These are phyloP conservation scores for Harringtonia aguacate DNA, from an alignment of 2,329 filamentous ascomycete genomes.

Conservation along the genomic window DNA sequence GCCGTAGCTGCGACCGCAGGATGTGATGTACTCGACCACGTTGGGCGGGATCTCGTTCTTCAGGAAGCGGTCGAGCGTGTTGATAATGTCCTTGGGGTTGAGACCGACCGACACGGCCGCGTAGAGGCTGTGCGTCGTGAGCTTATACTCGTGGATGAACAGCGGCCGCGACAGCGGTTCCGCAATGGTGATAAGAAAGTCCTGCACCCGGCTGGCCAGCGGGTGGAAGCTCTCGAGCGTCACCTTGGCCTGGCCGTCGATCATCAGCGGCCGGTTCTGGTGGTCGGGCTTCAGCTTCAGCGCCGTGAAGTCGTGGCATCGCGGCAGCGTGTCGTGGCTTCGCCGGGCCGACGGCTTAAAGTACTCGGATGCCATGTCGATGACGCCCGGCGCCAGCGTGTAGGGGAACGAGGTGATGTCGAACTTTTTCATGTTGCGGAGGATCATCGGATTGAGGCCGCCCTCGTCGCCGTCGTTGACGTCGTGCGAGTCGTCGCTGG, in stretches of 20 bases:
- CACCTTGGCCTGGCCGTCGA: conserved; percentile 77
- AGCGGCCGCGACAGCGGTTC: conserved; percentile 85
- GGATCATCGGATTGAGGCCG: background rate
- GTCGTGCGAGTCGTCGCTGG: no score
- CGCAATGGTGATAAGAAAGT: conserved; percentile 91
- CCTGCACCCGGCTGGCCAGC: conserved; percentile 74
- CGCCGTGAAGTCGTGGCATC: conserved; percentile 59
- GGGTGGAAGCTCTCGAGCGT: conserved; percentile 92
- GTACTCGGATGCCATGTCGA: conserved; percentile 11
- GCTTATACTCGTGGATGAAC: conserved; percentile 85
- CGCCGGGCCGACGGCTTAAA: background rate
- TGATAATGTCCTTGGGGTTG: conserved; percentile 79
- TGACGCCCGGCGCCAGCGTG: conserved; percentile 5
- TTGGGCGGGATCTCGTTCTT: conserved; percentile 80
- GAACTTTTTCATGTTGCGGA: background rate
- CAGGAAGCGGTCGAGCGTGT: conserved; percentile 74
- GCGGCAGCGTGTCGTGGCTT: no score
- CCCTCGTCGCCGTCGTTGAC: no score
- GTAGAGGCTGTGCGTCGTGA: conserved; percentile 89
- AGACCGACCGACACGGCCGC: conserved; percentile 93
- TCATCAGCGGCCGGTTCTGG: conserved; percentile 83
- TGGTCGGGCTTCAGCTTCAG: conserved; percentile 80
- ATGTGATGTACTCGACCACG: conserved; percentile 66
- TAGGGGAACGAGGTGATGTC: background rate
- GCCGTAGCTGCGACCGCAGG: conserved; percentile 78